Evolutionary conservation across 2,329 filamentous ascomycete genomes (phyloP).

Genomic region (Cadophora luteo-olivacea): DNA sequence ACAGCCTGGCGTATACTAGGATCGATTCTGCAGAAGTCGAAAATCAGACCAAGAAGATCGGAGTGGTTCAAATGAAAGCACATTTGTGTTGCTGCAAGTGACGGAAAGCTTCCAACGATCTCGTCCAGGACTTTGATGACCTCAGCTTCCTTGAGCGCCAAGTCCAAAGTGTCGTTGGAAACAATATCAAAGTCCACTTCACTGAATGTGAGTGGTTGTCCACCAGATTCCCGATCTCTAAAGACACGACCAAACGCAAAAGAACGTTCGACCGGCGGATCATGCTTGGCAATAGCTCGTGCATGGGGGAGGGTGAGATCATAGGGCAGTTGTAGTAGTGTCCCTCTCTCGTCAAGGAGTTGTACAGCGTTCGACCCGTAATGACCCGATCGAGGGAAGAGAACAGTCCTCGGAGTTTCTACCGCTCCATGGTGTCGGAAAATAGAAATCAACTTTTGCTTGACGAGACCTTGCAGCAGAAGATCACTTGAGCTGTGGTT

Average conservation of each 20-base stretch:
- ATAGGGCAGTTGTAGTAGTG: conserved; percentile 91
- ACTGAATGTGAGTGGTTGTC: conserved; percentile 81
- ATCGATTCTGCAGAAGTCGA: conserved; percentile 86
- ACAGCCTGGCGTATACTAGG: conserved; percentile 70
- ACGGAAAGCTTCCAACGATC: conserved; percentile 80
- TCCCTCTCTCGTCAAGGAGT: conserved; percentile 82
- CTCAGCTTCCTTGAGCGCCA: conserved; percentile 91
- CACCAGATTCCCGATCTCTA: conserved; percentile 77
- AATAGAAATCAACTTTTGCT: conserved; percentile 75
- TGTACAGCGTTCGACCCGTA: conserved; percentile 79
- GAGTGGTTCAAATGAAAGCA: conserved; percentile 93
- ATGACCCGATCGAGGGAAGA: conserved; percentile 84
- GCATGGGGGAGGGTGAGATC: conserved; percentile 92
- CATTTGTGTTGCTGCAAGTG: conserved; percentile 73
- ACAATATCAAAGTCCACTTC: conserved; percentile 98
- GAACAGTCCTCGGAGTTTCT: conserved; percentile 73
- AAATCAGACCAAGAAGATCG: conserved; percentile 83
- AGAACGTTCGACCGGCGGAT: conserved; percentile 72
- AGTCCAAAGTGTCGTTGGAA: conserved; percentile 79
- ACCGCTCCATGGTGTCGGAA: conserved; percentile 91
- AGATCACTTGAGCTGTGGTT: conserved; percentile 63
- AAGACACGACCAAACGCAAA: conserved; percentile 91
- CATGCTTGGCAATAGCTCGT: conserved; percentile 79
- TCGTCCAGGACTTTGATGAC: conserved; percentile 95
- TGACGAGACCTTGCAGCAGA: conserved; percentile 75